phyloP scores from a whole-genome alignment of 768 basidiomycete species.

The Serpula lacrymans region DNA sequence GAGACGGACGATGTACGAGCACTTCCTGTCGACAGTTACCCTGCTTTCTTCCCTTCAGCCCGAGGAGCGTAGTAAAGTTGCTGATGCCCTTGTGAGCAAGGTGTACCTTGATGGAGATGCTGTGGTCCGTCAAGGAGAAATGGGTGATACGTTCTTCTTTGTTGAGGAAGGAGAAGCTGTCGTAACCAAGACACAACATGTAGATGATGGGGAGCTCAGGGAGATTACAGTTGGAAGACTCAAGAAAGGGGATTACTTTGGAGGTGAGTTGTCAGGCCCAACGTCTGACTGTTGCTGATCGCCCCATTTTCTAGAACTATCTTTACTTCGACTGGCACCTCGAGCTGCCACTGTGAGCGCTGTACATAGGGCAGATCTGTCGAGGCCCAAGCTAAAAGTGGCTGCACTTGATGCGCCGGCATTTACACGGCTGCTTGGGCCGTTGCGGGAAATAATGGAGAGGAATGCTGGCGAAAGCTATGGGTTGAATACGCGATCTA shows the following conservation, averaged over 20 bases:
- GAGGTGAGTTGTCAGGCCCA: constrained; percentile 56
- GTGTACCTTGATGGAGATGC: constrained; percentile 81
- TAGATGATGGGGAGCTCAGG: constrained; percentile 52
- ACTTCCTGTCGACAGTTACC: constrained; percentile 88
- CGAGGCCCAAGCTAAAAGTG: constrained; percentile 75
- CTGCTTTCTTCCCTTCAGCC: constrained; percentile 83
- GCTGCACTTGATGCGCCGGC: constrained; percentile 91
- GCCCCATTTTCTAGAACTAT: constrained; percentile 61
- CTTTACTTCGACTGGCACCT: constrained; percentile 82
- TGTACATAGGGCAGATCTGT: constrained; percentile 39
- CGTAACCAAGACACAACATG: constrained; percentile 71
- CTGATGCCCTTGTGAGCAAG: constrained; percentile 86
- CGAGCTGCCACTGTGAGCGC: constrained; percentile 98
- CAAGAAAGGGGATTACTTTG: constrained; percentile 95
- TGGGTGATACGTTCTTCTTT: constrained; percentile 97
- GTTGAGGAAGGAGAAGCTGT: constrained; percentile 91
- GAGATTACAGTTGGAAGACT: constrained; percentile 74
- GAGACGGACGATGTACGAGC: constrained; percentile 93
- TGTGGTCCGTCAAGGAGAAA: constrained; percentile 90
- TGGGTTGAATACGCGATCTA: constrained; percentile 32
- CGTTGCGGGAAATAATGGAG: constrained; percentile 90
- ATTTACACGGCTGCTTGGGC: constrained; percentile 91
- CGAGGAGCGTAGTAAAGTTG: constrained; percentile 93
- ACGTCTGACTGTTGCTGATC: constrained; percentile 7
- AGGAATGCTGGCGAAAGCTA: constrained; percentile 81